Evolutionary conservation across 352 stramenopile genomes (phyloP).

Genomic region (Globisporangium parvum): DNA sequence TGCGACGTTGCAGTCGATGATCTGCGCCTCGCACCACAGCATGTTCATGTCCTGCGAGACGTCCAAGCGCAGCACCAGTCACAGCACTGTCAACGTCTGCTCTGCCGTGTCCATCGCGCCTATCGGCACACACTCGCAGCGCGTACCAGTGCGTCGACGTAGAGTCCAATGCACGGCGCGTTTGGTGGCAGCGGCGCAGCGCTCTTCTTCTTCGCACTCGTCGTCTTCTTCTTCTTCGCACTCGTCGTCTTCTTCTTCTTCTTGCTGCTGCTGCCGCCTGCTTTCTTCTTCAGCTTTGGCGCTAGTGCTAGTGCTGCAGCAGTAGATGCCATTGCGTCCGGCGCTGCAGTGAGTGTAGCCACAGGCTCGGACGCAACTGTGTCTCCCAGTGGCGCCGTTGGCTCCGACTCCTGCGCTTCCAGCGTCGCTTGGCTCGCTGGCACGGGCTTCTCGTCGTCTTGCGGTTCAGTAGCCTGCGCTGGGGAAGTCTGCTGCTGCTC

Average conservation of each 20-base stretch:
- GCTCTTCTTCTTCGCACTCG: slow-evolving; percentile 8
- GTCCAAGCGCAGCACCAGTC: not conserved
- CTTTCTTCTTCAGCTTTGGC: slow-evolving; percentile 22
- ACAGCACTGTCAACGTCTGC: not conserved
- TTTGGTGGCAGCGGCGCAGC: not conserved
- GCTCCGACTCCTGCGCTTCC: too few relatives aligned
- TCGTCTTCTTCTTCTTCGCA: slow-evolving; percentile 22
- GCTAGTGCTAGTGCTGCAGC: not conserved
- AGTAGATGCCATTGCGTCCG: slow-evolving; percentile 19
- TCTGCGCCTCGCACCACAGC: slow-evolving; percentile 62
- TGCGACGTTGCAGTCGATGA: slow-evolving; percentile 51
- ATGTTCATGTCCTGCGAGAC: slow-evolving; percentile 59
- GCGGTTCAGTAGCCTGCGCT: too few relatives aligned
- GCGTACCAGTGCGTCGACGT: slow-evolving; percentile 55
- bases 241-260: slow-evolving; percentile 24
- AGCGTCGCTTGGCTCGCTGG: too few relatives aligned
- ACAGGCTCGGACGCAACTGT: not conserved
- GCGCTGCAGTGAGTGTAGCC: slow-evolving; percentile 9
- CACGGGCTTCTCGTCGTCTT: too few relatives aligned
- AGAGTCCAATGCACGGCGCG: slow-evolving; percentile 45
- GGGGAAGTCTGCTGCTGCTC: not conserved
- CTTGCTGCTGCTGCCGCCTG: slow-evolving; percentile 4
- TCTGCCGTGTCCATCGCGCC: not conserved
- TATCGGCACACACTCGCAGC: not conserved
- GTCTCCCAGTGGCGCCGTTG: too few relatives aligned